Conservation (phyloP, 768 basidiomycete species). For the Fomitopsis pulvina region DNA sequence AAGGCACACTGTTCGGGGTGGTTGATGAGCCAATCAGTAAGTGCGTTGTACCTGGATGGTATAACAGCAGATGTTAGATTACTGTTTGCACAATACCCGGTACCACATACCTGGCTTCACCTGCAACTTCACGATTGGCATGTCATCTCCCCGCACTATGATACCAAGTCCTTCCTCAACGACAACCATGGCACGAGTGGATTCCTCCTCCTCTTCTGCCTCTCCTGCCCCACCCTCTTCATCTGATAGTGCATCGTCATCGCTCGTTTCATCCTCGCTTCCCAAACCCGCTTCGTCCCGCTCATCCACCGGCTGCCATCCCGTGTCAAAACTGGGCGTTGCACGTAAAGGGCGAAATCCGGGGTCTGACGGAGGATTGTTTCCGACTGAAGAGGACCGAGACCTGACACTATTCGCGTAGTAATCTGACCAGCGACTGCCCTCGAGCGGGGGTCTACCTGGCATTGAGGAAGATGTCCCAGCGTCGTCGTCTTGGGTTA, state of each 20-base stretch:
- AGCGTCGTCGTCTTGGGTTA: constrained; percentile 58
- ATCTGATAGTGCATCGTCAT: constrained; percentile 32
- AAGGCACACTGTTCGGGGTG: constrained; percentile 71
- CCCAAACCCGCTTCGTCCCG: constrained; percentile 56
- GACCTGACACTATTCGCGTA: constrained; percentile 61
- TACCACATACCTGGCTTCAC: constrained; percentile 60
- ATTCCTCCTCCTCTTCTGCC: constrained; percentile 54
- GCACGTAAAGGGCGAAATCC: constrained; percentile 36
- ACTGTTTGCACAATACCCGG: constrained; percentile 2
- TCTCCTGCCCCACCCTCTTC: constrained; percentile 44
- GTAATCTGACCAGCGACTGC: constrained; percentile 66
- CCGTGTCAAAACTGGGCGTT: constrained; percentile 71
- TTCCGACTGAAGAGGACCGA: constrained; percentile 61
- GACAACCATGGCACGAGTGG: constrained; percentile 70
- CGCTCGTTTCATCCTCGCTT: constrained; percentile 48
- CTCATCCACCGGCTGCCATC: constrained; percentile 70
- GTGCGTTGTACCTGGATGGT: constrained; percentile 78
- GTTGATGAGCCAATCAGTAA: constrained; percentile 78
- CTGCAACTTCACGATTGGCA: constrained; percentile 54
- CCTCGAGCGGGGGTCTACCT: constrained; percentile 51
- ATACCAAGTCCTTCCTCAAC: constrained; percentile 83
- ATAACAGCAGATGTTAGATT: neutral
- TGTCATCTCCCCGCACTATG: constrained; percentile 66
- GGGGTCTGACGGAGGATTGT: constrained; percentile 35
- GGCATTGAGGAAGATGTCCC: constrained; percentile 36